These are phyloP conservation scores for Boletus edulis DNA, from an alignment of 768 basidiomycete genomes.

Conservation along the genomic window DNA sequence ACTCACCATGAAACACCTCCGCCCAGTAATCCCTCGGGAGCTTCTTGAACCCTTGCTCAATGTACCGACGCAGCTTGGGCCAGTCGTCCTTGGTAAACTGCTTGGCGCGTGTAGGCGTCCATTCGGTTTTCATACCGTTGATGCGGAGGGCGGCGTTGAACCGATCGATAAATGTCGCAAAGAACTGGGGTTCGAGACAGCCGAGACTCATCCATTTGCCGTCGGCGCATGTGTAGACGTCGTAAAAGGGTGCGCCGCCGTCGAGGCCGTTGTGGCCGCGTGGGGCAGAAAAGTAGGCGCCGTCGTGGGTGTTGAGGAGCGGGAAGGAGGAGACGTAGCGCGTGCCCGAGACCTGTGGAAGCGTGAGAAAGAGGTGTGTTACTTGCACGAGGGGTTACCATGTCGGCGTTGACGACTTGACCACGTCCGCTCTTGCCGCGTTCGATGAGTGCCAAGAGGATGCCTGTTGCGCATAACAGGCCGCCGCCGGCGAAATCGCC, in stretches of 20 bases:
- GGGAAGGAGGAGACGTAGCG: slow-evolving; percentile 78
- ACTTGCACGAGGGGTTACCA: slow-evolving; percentile 43
- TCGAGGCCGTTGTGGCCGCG: slow-evolving; percentile 66
- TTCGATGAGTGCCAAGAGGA: slow-evolving; percentile 73
- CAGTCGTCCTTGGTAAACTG: slow-evolving; percentile 52
- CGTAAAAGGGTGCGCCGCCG: slow-evolving; percentile 78
- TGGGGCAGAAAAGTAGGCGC: slow-evolving; percentile 37
- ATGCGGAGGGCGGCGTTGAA: slow-evolving; percentile 53
- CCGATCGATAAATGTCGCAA: slow-evolving; percentile 52
- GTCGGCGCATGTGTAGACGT: slow-evolving; percentile 69
- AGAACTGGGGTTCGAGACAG: slow-evolving; percentile 75
- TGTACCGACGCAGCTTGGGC: slow-evolving; percentile 53
- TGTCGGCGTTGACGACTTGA: slow-evolving; percentile 72
- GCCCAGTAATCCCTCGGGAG: slow-evolving; percentile 70
- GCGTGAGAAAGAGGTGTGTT: background rate
- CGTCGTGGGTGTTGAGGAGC: slow-evolving; percentile 43
- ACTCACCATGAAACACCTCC: slow-evolving; percentile 57
- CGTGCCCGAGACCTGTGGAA: slow-evolving; percentile 68
- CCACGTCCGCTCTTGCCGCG: slow-evolving; percentile 63
- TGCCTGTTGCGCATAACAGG: slow-evolving; percentile 65
- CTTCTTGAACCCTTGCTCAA: slow-evolving; percentile 61
- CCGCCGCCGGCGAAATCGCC: slow-evolving; percentile 87
- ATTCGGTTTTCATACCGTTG: slow-evolving; percentile 40
- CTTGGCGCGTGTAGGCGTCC: slow-evolving; percentile 50
- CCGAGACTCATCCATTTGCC: slow-evolving; percentile 75